Percentiles rank a stretch among this genome's conserved stretches.
Conservation (phyloP, 306 rosid species). For the Prunus davidiana region DNA sequence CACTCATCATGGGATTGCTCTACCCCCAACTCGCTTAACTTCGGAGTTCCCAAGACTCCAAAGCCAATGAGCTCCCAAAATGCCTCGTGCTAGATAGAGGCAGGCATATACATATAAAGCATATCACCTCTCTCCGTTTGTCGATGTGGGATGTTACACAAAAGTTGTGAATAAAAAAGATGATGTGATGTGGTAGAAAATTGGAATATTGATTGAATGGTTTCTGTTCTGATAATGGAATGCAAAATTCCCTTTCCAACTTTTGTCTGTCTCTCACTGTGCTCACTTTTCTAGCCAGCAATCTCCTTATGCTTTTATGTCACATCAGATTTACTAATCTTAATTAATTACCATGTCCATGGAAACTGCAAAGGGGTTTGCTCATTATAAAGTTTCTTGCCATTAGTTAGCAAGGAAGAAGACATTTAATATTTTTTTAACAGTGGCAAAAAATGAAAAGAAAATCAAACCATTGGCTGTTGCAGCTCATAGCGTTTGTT, state of each 20-base stretch:
- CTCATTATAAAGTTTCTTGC: slow-evolving; percentile 27
- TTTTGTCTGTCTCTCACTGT: neutral
- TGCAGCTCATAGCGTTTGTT: too few relatives aligned
- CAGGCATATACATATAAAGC: too few relatives aligned
- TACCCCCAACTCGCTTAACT: too few relatives aligned
- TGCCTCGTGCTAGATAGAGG: too few relatives aligned
- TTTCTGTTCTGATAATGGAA: too few relatives aligned
- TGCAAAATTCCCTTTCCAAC: neutral
- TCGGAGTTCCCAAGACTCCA: too few relatives aligned
- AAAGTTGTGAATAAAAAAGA: too few relatives aligned
- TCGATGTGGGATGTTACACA: too few relatives aligned
- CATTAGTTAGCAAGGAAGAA: slow-evolving; percentile 27
- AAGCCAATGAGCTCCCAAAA: too few relatives aligned
- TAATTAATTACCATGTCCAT: slow-evolving; percentile 25
- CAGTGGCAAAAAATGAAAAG: neutral
- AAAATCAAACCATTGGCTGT: neutral
- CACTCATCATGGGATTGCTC: too few relatives aligned
- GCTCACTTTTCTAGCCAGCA: neutral
- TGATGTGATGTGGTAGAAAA: too few relatives aligned
- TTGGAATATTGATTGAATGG: neutral
- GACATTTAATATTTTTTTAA: neutral
- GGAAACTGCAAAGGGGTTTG: slow-evolving; percentile 34
- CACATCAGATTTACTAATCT: neutral
- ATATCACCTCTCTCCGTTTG: too few relatives aligned
- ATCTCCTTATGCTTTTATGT: neutral